A percentile compares a stretch with the other conserved stretches of the same genome.
These are phyloP conservation scores for Quillaja saponaria DNA, from an alignment of 306 rosid genomes.

Conservation along the genomic window DNA sequence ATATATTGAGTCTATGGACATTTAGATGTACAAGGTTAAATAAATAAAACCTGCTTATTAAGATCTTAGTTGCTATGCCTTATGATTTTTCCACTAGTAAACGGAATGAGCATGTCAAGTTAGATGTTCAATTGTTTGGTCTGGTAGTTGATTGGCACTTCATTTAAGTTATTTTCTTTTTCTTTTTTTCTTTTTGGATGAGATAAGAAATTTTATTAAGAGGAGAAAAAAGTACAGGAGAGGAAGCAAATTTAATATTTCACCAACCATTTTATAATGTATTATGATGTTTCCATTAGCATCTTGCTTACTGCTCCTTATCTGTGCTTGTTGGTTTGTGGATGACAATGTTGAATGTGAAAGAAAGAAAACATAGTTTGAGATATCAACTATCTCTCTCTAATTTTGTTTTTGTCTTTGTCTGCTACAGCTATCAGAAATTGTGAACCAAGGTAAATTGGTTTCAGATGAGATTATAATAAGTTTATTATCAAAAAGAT, in stretches of 20 bases:
- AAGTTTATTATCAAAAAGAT: conserved; percentile 78
- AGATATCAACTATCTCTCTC: not conserved
- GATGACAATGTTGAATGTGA: conserved; percentile 6
- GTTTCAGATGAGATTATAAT: conserved; percentile 90
- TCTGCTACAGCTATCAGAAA: conserved; percentile 67
- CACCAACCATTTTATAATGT: conserved; percentile 18
- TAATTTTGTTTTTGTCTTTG: conserved; percentile 26
- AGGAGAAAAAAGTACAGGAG: too few species aligned
- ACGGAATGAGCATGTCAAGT: not conserved
- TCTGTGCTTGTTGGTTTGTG: conserved; percentile 14
- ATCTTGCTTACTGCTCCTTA: not conserved
- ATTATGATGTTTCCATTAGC: conserved; percentile 12
- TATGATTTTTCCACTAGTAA: conserved; percentile 11
- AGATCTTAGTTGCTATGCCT: conserved; percentile 10
- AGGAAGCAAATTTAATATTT: too few species aligned
- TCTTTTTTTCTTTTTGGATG: too few species aligned
- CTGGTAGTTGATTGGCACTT: conserved; percentile 12
- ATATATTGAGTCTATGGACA: not conserved
- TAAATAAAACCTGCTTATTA: conserved; percentile 2
- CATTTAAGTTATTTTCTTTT: too few species aligned
- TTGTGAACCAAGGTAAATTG: conserved; percentile 87
- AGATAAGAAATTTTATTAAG: too few species aligned
- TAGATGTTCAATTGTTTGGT: too few species aligned
- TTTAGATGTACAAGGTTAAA: conserved; percentile 9
- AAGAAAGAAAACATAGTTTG: conserved; percentile 11